These are phyloP conservation scores for Castanea mollissima DNA, from an alignment of 306 rosid genomes.

Conservation along the genomic window DNA sequence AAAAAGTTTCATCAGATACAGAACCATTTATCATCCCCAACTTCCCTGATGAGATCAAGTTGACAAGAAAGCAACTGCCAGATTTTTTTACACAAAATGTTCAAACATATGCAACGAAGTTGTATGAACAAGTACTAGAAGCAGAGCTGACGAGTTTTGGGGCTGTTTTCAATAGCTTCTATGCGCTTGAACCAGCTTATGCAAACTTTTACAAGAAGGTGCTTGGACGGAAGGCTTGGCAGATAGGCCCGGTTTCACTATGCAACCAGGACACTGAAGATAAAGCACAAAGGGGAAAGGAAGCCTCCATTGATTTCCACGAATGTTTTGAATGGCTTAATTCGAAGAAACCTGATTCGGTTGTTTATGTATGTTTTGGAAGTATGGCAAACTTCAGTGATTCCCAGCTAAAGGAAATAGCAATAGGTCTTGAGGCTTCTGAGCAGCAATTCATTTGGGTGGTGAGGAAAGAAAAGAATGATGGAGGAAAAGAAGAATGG, in stretches of 20 bases:
- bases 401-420: conserved; percentile 53
- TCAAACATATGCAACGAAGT: neutral
- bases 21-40: conserved; percentile 54
- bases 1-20: conserved; percentile 31
- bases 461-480: conserved; percentile 15
- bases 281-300: conserved; percentile 35
- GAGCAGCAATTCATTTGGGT: conserved; percentile 49
- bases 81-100: neutral
- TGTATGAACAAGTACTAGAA: conserved; percentile 9
- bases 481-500: conserved; percentile 17
- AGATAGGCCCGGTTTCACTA: conserved; percentile 47
- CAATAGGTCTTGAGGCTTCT: conserved; percentile 52
- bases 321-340: conserved; percentile 42
- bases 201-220: conserved; percentile 45
- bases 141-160: conserved; percentile 44
- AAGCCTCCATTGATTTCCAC: conserved; percentile 30
- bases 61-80: conserved; percentile 43
- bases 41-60: conserved; percentile 44
- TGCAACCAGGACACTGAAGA: conserved; percentile 26
- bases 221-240: conserved; percentile 60
- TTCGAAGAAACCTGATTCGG: conserved; percentile 28
- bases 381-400: conserved; percentile 23
- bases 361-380: conserved; percentile 55
- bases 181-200: conserved; percentile 46
- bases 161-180: conserved; percentile 49